Percentiles rank a stretch among this genome's conserved stretches.
Conservation (phyloP, 345 rosid species). For the Salix caprea region DNA sequence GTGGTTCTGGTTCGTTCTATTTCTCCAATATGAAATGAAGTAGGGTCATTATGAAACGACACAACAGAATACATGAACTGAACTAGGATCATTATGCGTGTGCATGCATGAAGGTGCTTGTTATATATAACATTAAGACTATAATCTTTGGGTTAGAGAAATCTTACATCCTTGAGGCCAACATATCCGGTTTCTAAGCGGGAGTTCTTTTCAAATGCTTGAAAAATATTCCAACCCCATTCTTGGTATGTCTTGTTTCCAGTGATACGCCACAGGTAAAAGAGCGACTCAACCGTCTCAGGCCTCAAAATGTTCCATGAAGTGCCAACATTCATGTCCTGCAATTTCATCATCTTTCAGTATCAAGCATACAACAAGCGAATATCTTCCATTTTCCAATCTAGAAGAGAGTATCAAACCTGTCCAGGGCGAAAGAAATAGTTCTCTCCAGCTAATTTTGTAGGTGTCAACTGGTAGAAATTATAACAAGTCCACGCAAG, state of each 20-base stretch:
- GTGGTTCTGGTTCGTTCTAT: not conserved
- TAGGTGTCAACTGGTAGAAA: slow-evolving; percentile 87
- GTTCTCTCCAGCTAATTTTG: slow-evolving; percentile 96
- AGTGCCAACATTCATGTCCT: slow-evolving; percentile 98
- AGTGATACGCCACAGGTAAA: slow-evolving; percentile 93
- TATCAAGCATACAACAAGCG: not conserved
- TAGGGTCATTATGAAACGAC: not conserved
- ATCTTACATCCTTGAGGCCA: slow-evolving; percentile 90
- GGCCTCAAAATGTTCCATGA: slow-evolving; percentile 97
- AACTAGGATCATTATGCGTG: not conserved
- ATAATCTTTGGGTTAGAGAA: not conserved
- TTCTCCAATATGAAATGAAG: not conserved
- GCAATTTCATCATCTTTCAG: slow-evolving; percentile 7
- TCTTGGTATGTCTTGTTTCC: slow-evolving; percentile 97
- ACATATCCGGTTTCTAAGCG: slow-evolving; percentile 83
- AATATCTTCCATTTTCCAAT: too few relatives aligned
- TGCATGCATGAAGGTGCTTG: not conserved
- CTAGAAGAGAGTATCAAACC: slow-evolving; percentile 32
- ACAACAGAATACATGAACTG: not conserved
- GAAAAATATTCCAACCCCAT: slow-evolving; percentile 98
- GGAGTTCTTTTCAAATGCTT: slow-evolving; percentile 90
- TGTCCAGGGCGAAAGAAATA: slow-evolving; percentile 72
- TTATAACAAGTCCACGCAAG: slow-evolving; percentile 99
- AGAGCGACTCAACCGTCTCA: slow-evolving; percentile 91
- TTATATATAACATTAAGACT: not conserved